Base-by-base conservation (phyloP, 2,329 filamentous ascomycete species). In the Colletotrichum shisoi region DNA sequence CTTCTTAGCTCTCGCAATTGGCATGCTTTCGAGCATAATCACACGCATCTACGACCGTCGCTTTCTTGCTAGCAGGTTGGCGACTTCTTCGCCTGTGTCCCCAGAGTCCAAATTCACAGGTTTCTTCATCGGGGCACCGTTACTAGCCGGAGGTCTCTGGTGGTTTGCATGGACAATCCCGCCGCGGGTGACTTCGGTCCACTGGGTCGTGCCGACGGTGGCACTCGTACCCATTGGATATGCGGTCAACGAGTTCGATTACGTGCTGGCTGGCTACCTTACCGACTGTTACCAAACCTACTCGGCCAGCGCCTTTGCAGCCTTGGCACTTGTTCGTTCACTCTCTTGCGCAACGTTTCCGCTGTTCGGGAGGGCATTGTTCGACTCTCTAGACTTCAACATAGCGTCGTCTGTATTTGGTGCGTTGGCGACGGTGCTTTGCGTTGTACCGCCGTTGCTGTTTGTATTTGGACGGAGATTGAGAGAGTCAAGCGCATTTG, bases 131-230 rank as follows among this genome's bases (percentile, higher is more conserved):
- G 82, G 79, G 0, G 78, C 79, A 0, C 80, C 81, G 1, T 70
- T 77, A 3, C 75, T 84, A 3, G 79, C 81, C 1, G 69, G 74
- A 3, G 80, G 77, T 1, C 76, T 84, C 0, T 82, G 80, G 79
- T 76, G 74, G 71, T 83, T 84, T 62, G 78, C 79, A 2, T 81
- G 78, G 75, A 83, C 82, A 1, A 77, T 83, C 3, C 82, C 83
- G 1, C 81, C 81, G 1, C 68, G 68, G 2, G 69, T 75, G 1
- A 34, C 31, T 34, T 61, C 69, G n/a, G 42, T 77, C 0, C 75
- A 76, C 21, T 82, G 80, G 77, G 72, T 79, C 9, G 75, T 79
- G 1, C 77, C 80, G 1, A 77, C 79, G 1, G 48, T 79, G 0
- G 76, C 78, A 0, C 75, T 84, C 1, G 71, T 81, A 0, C 72